Evolutionary conservation across 441 rosid genomes (phyloP), one percentile per base, ranked within the genome.

Genomic region (Breynia disticha): DNA sequence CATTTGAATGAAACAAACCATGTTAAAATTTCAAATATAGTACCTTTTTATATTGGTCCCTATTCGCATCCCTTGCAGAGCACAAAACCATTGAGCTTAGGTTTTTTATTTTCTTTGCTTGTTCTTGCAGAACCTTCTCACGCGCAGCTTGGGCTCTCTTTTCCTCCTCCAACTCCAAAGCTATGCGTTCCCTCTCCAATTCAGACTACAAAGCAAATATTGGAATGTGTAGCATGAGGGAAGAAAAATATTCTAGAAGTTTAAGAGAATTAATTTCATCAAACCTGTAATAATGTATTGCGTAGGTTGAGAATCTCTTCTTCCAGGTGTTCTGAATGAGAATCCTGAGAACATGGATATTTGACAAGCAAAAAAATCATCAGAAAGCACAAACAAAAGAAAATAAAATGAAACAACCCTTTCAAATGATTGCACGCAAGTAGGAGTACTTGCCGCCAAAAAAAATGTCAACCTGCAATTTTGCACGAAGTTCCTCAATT

Each of bases 111-210:
- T 84, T 91, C 64, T 81, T 79, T 20, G 91, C 98, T 73, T 93
- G 98, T 84, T 86, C 86, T 71, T 84, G 84, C 78, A 93, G 52
- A 57, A 84, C 89, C 74, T 73, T 93, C 73, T 93, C 95, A 32
- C 90, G 81, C 63, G 86, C 97, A 51, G 83, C 98, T 68, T 93
- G 97, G 55, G 87, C 85, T 78, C 77, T 88, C 77, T 86, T 91
- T 76, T 91, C 96, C 77, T 88, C 98, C 76, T 91, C 97, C 73
- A 93, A 72, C 72, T 88, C 98, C 67, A 88, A 71, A 66, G 86
- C 72, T 54, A 93, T 88, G 16, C 95, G 79, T 73, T 93, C 98
- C 75, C 97, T 86, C 78, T 93, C 98, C 57, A 88, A 55, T 70
- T 86, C 98, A 60, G 91, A 84, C 97, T 93, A 64, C 72, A 54